phyloP scores from a whole-genome alignment of 2,329 filamentous ascomycete genomes.

The Pseudonectria buxi region DNA sequence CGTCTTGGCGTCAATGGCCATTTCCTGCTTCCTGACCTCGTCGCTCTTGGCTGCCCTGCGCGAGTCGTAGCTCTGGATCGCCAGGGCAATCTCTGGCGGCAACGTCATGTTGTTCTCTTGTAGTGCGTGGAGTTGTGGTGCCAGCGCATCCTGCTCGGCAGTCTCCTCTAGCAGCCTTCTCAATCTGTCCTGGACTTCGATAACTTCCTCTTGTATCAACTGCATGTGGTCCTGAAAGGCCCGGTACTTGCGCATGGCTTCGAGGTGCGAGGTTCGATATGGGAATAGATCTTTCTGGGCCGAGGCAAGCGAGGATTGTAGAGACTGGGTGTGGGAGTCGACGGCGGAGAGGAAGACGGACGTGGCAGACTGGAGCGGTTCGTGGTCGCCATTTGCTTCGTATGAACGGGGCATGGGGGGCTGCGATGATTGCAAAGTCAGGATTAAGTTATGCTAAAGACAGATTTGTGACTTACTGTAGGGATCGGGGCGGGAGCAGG shows the following conservation, averaged over 20 bases:
- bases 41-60: constrained; percentile 19
- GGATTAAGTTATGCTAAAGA: neutral
- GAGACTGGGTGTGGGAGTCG: constrained; percentile 16
- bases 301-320: constrained; percentile 15
- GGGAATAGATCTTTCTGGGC: constrained; percentile 22
- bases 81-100: constrained; percentile 21
- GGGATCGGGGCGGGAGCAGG: neutral
- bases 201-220: constrained; percentile 15
- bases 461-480: neutral
- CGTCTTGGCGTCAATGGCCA: constrained; percentile 11
- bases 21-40: constrained; percentile 20
- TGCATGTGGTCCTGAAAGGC: constrained; percentile 13
- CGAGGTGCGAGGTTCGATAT: constrained; percentile 20
- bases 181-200: constrained; percentile 12
- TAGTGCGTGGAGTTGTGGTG: constrained; percentile 20
- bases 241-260: constrained; percentile 16
- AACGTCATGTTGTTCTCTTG: constrained; percentile 22
- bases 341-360: constrained; percentile 14
- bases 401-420: constrained; percentile 14
- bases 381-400: constrained; percentile 15
- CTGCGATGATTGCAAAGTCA: constrained; percentile 3
- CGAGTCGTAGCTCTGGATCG: constrained; percentile 20
- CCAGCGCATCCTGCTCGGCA: constrained; percentile 17
- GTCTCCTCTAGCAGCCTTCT: constrained; percentile 17
- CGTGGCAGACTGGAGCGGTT: constrained; percentile 17